These are phyloP conservation scores for Sclerotinia nivalis DNA, from an alignment of 2,329 filamentous ascomycete genomes.

Conservation along the genomic window DNA sequence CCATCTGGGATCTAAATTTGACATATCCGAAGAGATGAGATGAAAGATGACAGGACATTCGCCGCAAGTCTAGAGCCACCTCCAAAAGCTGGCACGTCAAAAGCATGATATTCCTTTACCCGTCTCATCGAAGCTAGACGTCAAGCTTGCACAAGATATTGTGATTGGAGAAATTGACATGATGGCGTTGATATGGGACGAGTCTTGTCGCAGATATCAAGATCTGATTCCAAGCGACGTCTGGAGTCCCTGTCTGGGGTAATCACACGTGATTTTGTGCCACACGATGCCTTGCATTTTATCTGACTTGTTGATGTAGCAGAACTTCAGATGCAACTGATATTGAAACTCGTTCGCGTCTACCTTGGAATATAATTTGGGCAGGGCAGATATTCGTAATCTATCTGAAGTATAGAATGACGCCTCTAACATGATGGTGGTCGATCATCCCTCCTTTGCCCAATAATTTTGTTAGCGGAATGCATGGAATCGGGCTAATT, in stretches of 20 bases:
- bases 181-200: slow-evolving; percentile 13
- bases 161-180: background rate
- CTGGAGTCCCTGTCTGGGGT: slow-evolving; percentile 17
- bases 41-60: slow-evolving; percentile 2
- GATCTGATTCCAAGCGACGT: slow-evolving; percentile 21
- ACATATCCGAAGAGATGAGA: slow-evolving; percentile 9
- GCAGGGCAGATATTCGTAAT: background rate
- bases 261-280: background rate
- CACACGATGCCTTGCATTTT: background rate
- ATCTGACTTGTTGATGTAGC: background rate
- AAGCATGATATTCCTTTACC: background rate
- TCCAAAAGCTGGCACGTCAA: background rate
- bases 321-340: background rate
- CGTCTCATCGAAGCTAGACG: background rate
- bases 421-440: too few relatives aligned
- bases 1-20: background rate
- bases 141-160: background rate
- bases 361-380: background rate
- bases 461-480: background rate
- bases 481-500: too few relatives aligned
- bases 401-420: background rate
- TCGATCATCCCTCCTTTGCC: background rate
- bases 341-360: background rate
- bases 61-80: background rate
- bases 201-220: slow-evolving; percentile 13